Evolutionary conservation across 2,329 filamentous ascomycete species (phyloP), one percentile per base, ranked within the genome.

Genomic region (Aspergillus ruber): DNA sequence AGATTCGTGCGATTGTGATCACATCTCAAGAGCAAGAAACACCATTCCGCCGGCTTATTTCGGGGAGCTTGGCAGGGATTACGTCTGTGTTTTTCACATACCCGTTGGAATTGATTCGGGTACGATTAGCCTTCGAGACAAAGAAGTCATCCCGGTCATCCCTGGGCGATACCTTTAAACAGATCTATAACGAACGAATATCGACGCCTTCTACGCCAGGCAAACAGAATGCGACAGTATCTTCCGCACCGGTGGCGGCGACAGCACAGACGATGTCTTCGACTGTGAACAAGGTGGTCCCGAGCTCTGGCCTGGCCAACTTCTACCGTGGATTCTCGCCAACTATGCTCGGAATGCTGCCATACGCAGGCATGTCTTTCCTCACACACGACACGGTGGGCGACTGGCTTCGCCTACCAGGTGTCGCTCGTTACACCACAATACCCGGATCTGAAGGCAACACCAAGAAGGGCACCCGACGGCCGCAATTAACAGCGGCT

Each of bases 71-170:
- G 52, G 72, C 73, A 9, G 91, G 93, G 49, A 84, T 94, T 52
- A 88, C 90, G 1, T 93, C 87, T 5, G 93, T 98, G 44, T 95
- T 97, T 69, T 88, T 91, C 71, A 97, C 93, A 25, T 98, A 98
- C 59, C 93, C 93, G 0, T 74, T 98, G 6, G 93, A 98, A 70
- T 83, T 98, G 12, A 86, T 97, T 45, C 80, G 93, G 33, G 93
- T 98, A 47, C 87, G 93, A 12, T 72, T 98, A 27, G 93, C 93
- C 0, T 98, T 95, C 61, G 93, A 98, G 73, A 98, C 93, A 3
- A 90, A 87, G 59, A 77, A 77, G 27, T 78, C 88, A 40, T 78
- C 81, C 23, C 80, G 83, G 32, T 85, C 85, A 6, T 86, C 84
- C 0, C 72, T 96, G 12, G 64, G 74, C n/a, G 78, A 81, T 36